phyloP scores from a whole-genome alignment of 2,329 filamentous ascomycete species.

The Mariannaea elegans region DNA sequence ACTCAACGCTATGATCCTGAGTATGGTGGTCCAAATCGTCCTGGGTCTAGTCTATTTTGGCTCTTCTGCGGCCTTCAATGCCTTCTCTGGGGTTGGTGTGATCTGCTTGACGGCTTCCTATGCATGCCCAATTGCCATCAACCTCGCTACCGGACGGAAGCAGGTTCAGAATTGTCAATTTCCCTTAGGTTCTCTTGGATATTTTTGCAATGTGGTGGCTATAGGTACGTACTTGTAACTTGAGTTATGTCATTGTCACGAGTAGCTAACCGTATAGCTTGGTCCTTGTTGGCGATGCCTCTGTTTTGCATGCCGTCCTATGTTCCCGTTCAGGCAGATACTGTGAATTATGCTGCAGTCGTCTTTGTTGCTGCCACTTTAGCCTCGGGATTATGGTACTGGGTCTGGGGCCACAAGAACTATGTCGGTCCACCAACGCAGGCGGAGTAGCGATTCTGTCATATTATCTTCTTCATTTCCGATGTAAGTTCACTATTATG shows the following conservation, averaged over 20 bases:
- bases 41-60: constrained; percentile 75
- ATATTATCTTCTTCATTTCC: too few relatives aligned
- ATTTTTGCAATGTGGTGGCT: constrained; percentile 68
- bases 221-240: constrained; percentile 53
- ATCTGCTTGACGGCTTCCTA: constrained; percentile 75
- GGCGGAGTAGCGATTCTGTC: neutral
- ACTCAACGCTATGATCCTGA: constrained; percentile 75
- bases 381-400: constrained; percentile 14
- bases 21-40: constrained; percentile 68
- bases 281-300: constrained; percentile 9
- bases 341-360: constrained; percentile 14
- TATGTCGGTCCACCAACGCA: constrained; percentile 15
- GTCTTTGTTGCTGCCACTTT: constrained; percentile 13
- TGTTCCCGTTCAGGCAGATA: constrained; percentile 3
- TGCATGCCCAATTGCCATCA: constrained; percentile 71
- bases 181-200: constrained; percentile 68
- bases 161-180: constrained; percentile 65
- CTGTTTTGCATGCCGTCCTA: constrained; percentile 19
- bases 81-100: constrained; percentile 73
- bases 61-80: constrained; percentile 72
- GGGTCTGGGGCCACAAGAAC: constrained; percentile 14
- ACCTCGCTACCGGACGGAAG: constrained; percentile 65
- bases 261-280: constrained; percentile 1
- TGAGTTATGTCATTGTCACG: neutral
- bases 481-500: too few relatives aligned